phyloP scores from a whole-genome alignment of 2,329 filamentous ascomycete genomes.

The Aureobasidium sp. region DNA sequence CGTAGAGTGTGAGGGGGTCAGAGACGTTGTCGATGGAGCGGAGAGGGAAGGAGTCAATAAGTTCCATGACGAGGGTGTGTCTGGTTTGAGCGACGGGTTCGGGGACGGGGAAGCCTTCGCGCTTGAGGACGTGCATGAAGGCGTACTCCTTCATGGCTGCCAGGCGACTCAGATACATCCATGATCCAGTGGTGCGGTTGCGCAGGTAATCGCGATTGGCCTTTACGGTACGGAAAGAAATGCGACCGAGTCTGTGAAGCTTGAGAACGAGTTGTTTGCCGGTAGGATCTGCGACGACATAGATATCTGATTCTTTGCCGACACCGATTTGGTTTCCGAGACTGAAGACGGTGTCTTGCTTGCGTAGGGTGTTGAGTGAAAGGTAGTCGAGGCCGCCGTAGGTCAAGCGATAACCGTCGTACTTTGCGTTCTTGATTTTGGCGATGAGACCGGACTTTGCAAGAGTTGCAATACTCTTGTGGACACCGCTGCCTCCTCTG shows the following conservation, averaged over 20 bases:
- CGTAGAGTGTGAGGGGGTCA: conserved; percentile 78
- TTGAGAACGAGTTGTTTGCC: conserved; percentile 81
- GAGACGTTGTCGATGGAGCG: conserved; percentile 80
- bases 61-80: conserved; percentile 92
- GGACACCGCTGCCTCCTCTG: conserved; percentile 66
- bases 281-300: conserved; percentile 76
- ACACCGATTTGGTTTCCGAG: conserved; percentile 93
- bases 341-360: conserved; percentile 74
- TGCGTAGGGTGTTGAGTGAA: conserved; percentile 83
- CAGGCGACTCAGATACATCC: conserved; percentile 96
- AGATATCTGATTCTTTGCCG: conserved; percentile 96
- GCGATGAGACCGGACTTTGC: conserved; percentile 90
- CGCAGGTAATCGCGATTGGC: conserved; percentile 92
- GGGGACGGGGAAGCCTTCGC: conserved; percentile 84
- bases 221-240: conserved; percentile 95
- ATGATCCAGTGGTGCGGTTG: conserved; percentile 71
- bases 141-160: conserved; percentile 91
- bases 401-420: conserved; percentile 93
- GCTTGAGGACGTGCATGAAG: conserved; percentile 80
- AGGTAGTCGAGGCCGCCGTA: conserved; percentile 97
- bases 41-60: conserved; percentile 87
- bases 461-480: conserved; percentile 79
- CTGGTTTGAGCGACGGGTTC: conserved; percentile 81
- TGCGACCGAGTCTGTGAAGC: conserved; percentile 89
- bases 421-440: conserved; percentile 89